Evolutionary conservation across 2,329 filamentous ascomycete genomes (phyloP).

Genomic region (Calcarisporium arbuscula): DNA sequence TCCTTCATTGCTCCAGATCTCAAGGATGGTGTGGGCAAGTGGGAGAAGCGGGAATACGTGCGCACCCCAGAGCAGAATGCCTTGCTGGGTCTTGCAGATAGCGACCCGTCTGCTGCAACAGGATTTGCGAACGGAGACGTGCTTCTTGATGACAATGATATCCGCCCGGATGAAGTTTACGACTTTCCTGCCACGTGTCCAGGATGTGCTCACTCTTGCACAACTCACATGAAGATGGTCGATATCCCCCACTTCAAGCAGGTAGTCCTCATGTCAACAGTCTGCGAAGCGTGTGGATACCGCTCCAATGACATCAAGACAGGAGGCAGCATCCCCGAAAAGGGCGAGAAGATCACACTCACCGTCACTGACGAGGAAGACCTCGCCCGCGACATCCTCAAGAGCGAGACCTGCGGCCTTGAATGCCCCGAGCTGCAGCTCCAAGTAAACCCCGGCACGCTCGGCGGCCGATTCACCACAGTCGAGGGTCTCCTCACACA

Average conservation of each 20-base stretch:
- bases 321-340: slow-evolving; percentile 81
- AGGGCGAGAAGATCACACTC: slow-evolving; percentile 78
- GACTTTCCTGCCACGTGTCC: slow-evolving; percentile 88
- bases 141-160: slow-evolving; percentile 42
- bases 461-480: slow-evolving; percentile 94
- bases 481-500: slow-evolving; percentile 91
- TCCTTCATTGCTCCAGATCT: slow-evolving; percentile 91
- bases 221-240: slow-evolving; percentile 97
- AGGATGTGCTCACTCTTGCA: slow-evolving; percentile 78
- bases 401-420: slow-evolving; percentile 86
- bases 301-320: slow-evolving; percentile 97
- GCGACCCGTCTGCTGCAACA: too few species aligned
- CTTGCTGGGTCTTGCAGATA: slow-evolving; percentile 67
- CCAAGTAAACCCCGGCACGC: slow-evolving; percentile 83
- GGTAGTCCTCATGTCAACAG: slow-evolving; percentile 90
- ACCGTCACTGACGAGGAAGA: slow-evolving; percentile 64
- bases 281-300: slow-evolving; percentile 88
- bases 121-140: slow-evolving; percentile 47
- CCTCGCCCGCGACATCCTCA: slow-evolving; percentile 86
- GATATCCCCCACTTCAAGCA: slow-evolving; percentile 98
- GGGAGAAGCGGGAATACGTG: slow-evolving; percentile 76
- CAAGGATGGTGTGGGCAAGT: slow-evolving; percentile 76
- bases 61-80: slow-evolving; percentile 84
- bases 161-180: slow-evolving; percentile 88
- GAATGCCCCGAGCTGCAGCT: slow-evolving; percentile 83